Percentiles rank a stretch among this genome's conserved stretches.
phyloP scores from a whole-genome alignment of 2,329 filamentous ascomycete genomes.

The Plectosphaerella sp. region DNA sequence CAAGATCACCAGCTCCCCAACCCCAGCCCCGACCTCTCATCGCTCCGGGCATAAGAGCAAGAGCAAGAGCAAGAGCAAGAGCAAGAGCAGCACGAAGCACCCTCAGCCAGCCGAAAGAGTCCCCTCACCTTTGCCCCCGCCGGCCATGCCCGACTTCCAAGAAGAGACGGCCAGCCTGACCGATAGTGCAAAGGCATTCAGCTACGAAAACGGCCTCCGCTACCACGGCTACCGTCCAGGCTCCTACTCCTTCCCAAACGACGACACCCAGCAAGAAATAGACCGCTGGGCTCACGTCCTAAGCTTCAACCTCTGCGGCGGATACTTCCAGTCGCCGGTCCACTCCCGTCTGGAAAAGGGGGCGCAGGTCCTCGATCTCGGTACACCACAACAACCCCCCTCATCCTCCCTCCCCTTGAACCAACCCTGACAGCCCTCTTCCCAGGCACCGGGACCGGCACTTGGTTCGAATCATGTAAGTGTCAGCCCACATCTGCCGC shows the following conservation, averaged over 20 bases:
- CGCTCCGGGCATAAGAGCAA: constrained; percentile 7
- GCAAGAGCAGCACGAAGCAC: not conserved
- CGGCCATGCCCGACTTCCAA: constrained; percentile 7
- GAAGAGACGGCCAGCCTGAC: constrained; percentile 35
- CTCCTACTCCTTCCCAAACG: constrained; percentile 38
- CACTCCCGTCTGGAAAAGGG: constrained; percentile 29
- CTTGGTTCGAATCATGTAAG: constrained; percentile 47
- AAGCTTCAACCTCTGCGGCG: constrained; percentile 32
- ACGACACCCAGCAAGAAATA: constrained; percentile 35
- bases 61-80: not conserved
- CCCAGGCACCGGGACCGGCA: constrained; percentile 44
- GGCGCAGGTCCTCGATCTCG: constrained; percentile 41
- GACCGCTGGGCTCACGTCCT: constrained; percentile 37
- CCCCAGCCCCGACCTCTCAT: constrained; percentile 2
- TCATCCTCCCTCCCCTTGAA: not conserved
- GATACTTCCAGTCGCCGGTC: constrained; percentile 40
- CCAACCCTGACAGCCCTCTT: not conserved
- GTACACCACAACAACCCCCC: constrained; percentile 20
- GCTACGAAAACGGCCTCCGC: constrained; percentile 33
- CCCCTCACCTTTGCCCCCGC: constrained; percentile 6
- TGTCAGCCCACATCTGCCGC: constrained; percentile 6
- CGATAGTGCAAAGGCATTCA: constrained; percentile 37
- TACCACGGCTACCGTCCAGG: constrained; percentile 37
- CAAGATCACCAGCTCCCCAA: not conserved
- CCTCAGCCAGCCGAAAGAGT: not conserved